Conservation (phyloP, 164 flowering plant genomes). For the Magnolia changhungtana region DNA sequence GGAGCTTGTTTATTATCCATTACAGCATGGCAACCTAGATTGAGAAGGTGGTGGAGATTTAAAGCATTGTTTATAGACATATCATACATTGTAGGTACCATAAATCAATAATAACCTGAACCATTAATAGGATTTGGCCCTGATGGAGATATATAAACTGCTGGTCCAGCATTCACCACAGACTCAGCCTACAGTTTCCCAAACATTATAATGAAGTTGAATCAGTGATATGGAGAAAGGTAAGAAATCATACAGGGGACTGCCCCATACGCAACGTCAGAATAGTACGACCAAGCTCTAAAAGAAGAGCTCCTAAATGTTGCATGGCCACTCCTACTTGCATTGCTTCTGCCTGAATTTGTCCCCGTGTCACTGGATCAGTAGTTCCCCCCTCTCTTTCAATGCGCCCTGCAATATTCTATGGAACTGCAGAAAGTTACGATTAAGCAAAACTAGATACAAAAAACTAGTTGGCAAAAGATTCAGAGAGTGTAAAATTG, state of each 20-base stretch:
- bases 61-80: neutral
- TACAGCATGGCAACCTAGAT: no score
- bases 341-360: slow-evolving; percentile 65
- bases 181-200: slow-evolving; percentile 60
- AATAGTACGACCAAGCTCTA: slow-evolving; percentile 93
- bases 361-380: slow-evolving; percentile 58
- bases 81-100: neutral
- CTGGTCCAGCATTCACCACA: slow-evolving; percentile 87
- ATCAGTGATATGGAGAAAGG: neutral
- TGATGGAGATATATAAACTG: slow-evolving; percentile 79
- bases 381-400: slow-evolving; percentile 61
- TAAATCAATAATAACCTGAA: slow-evolving; percentile 50
- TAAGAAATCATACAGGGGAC: slow-evolving; percentile 62
- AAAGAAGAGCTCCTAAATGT: slow-evolving; percentile 86
- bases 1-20: no score
- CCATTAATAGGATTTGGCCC: slow-evolving; percentile 99
- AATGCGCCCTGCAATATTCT: slow-evolving; percentile 80
- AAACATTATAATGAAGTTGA: neutral
- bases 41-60: no score
- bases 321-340: slow-evolving; percentile 83
- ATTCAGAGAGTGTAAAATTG: neutral
- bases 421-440: slow-evolving; percentile 47
- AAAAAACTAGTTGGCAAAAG: neutral
- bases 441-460: slow-evolving; percentile 2
- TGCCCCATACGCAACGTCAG: slow-evolving; percentile 84